Evolutionary conservation across 805 yeast species (phyloP).

Genomic region (Candida takata): DNA sequence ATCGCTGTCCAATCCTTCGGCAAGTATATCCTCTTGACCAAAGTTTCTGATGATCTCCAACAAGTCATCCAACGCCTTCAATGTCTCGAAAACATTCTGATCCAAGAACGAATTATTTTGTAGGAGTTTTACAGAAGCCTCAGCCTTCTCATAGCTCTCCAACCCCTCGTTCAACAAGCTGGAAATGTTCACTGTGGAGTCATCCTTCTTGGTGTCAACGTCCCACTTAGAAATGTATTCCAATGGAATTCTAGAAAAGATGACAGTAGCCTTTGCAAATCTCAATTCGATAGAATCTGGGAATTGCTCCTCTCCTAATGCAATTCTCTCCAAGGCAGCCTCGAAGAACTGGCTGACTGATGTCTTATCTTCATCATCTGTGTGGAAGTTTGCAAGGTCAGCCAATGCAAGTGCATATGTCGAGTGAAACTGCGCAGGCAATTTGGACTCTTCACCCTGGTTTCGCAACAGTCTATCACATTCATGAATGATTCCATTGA

Average conservation of each 20-base stretch:
- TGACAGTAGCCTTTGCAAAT: constrained; percentile 49
- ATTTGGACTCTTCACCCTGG: constrained; percentile 19
- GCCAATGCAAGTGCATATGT: constrained; percentile 68
- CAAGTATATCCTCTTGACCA: constrained; percentile 43
- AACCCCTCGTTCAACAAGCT: constrained; percentile 41
- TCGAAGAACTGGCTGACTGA: constrained; percentile 51
- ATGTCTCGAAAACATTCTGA: constrained; percentile 40
- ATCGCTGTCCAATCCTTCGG: constrained; percentile 56
- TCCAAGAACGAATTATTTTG: constrained; percentile 28
- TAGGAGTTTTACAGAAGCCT: constrained; percentile 20
- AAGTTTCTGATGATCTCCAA: constrained; percentile 62
- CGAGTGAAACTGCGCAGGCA: constrained; percentile 54
- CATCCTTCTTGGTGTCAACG: constrained; percentile 28
- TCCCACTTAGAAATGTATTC: constrained; percentile 47
- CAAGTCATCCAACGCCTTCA: constrained; percentile 58
- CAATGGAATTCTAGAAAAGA: constrained; percentile 52
- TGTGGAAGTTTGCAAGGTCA: constrained; percentile 53
- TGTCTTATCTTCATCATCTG: constrained; percentile 33
- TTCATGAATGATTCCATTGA: constrained; percentile 88
- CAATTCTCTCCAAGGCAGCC: constrained; percentile 66
- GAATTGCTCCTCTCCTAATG: constrained; percentile 45
- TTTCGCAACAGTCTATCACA: constrained; percentile 70
- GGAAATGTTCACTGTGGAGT: constrained; percentile 27
- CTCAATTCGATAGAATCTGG: constrained; percentile 40
- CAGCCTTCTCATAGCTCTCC: constrained; percentile 38